A percentile compares a stretch with the other conserved stretches of the same genome.
Conservation (phyloP, 129 eudicot species). For the Rutidosis leptorrhynchoides region DNA sequence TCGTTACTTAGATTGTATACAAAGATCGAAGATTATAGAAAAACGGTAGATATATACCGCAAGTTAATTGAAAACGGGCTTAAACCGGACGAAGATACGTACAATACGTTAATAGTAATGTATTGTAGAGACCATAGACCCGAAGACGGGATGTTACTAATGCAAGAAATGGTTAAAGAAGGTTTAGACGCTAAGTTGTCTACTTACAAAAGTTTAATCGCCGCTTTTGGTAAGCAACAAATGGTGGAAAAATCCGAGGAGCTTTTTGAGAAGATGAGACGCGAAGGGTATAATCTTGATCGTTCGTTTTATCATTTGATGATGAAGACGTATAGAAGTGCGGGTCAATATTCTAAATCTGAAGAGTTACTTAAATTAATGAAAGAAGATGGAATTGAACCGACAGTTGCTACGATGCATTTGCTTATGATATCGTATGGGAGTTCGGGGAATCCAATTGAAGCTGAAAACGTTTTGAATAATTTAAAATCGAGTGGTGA, state of each 20-base stretch:
- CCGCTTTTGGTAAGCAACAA: conserved; percentile 67
- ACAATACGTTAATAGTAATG: conserved; percentile 79
- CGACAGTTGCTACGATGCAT: conserved; percentile 85
- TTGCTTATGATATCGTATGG: conserved; percentile 89
- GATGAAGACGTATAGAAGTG: conserved; percentile 84
- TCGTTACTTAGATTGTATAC: conserved; percentile 69
- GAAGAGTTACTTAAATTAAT: conserved; percentile 58
- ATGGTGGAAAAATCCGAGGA: conserved; percentile 75
- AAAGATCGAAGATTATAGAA: conserved; percentile 63
- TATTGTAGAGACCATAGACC: conserved; percentile 87
- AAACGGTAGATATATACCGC: conserved; percentile 65
- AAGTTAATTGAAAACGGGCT: conserved; percentile 60
- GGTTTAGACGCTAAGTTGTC: conserved; percentile 63
- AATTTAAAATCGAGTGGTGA: conserved; percentile 49
- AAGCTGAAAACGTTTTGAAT: conserved; percentile 83
- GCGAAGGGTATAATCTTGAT: conserved; percentile 58
- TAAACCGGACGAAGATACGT: conserved; percentile 79
- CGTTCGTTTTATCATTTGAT: conserved; percentile 91
- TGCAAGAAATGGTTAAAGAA: conserved; percentile 65
- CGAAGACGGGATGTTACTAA: conserved; percentile 57
- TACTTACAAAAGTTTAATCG: conserved; percentile 83
- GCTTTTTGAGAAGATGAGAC: conserved; percentile 58
- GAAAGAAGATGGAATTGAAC: conserved; percentile 79
- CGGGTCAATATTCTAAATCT: conserved; percentile 62
- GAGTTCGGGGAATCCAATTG: conserved; percentile 77